Evolutionary conservation across 2,329 filamentous ascomycete species (phyloP), one percentile per base, ranked within the genome.

Genomic region (Alternaria solani): DNA sequence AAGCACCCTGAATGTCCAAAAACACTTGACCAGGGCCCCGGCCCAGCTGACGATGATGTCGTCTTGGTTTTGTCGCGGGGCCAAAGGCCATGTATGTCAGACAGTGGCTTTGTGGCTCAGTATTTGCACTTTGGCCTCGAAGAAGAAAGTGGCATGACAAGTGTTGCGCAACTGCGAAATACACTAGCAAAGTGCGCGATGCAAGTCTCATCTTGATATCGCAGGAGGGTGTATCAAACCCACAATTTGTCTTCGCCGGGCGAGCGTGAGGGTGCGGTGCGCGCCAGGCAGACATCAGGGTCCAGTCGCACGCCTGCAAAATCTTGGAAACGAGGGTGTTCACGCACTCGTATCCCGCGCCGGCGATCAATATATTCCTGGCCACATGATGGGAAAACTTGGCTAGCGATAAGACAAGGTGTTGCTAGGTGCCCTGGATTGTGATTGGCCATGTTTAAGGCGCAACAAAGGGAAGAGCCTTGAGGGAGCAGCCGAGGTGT

Each of bases 311-410:
- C 46, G 54, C 48, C 46, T 28, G 25, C 16, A 30, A 25, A 25
- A 25, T 48, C 30, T 36, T 48, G 46, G 46, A 25, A 48, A 42
- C 14, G 34, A 32, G 55, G 26, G 42, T 54, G 51, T 64, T 62
- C 47, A 44, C 54, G 36, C 26, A 44, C 36, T 34, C 59, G 55
- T 59, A 49, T 59, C 56, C 55, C 55, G 55, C 41, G 42, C 41
- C 25, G 53, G 42, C 55, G 56, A 63, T 64, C 58, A 43, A 57
- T 57, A 51, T 56, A 54, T 56, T 53, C 62, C 62, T 61, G 66
- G 58, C 60, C 61, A 68, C 64, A 63, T 66, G 65, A 68, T 59
- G 54, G n/a, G 30, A 16, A 16, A 43, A 43, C 57, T 47, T 55
- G 47, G 46, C 46, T 47, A 23, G 55, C 55, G 46, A 62, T 55